A percentile compares a stretch with the other conserved stretches of the same genome.
phyloP scores from a whole-genome alignment of 164 flowering plant species.

The Sedum album region DNA sequence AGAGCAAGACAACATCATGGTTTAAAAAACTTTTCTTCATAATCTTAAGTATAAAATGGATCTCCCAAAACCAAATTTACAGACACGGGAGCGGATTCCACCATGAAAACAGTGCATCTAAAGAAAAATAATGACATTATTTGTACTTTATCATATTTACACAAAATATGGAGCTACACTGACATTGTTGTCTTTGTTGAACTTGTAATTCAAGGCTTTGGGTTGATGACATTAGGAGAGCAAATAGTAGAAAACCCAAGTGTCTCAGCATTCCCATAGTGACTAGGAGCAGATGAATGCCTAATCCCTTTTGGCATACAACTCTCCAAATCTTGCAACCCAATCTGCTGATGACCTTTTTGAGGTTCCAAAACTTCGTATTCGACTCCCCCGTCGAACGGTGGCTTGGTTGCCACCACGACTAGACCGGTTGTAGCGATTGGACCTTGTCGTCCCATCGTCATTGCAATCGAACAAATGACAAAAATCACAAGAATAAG shows the following conservation, averaged over 20 bases:
- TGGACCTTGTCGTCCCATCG: not conserved
- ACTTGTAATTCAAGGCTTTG: not conserved
- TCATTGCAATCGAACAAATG: not conserved
- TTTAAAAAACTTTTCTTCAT: no score
- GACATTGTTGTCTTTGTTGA: no score
- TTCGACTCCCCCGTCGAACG: not conserved
- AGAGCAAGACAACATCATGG: no score
- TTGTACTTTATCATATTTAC: no score
- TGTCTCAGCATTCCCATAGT: constrained; percentile 29
- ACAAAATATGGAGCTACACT: no score
- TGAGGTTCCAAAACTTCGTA: not conserved
- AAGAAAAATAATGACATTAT: no score
- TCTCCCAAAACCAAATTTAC: no score
- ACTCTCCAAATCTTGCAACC: constrained; percentile 14
- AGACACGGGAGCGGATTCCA: no score
- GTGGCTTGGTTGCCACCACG: not conserved
- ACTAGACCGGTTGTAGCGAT: not conserved
- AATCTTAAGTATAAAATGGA: no score
- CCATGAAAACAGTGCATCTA: no score
- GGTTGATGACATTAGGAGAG: constrained; percentile 1
- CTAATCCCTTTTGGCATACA: constrained; percentile 53
- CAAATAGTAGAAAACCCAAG: constrained; percentile 22
- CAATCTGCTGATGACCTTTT: not conserved
- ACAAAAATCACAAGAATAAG: not conserved
- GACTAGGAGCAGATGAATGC: constrained; percentile 43